Evolutionary conservation across 306 rosid genomes (phyloP), one percentile per base, ranked within the genome.

Genomic region (Fragaria vesca): DNA sequence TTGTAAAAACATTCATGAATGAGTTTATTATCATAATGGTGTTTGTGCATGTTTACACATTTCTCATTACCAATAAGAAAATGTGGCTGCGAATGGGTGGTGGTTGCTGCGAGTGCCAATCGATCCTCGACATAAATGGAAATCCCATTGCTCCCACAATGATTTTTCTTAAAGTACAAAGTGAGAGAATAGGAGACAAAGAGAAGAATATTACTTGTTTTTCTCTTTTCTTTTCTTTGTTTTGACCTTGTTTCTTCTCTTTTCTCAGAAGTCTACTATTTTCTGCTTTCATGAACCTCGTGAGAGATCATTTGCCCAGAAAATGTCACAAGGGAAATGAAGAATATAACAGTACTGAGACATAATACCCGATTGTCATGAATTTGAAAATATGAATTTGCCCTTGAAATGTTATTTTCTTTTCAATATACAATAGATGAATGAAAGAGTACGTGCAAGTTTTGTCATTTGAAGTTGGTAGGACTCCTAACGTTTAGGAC

Each of bases 31-130:
- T 61, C 68, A 83, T 76, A 46, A 80, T 84, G 57, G 75, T 77
- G 80, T 80, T 80, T 80, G 65, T 84, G 84, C 83, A 76, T 80
- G 84, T 80, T 73, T 76, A 71, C 74, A 70, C 26, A 55, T 70
- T 69, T 45, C 43, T 52, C 52, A 66, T 12, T 24, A 65, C 46
- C 78, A 75, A 16, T 69, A 18, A 51, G 78, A 70, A 70, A 45
- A 11, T 51, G 61, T 76, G 51, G 72, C 69, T 78, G 54, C 50
- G 30, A 45, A 58, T 75, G 80, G n/a, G 75, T 79, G 78, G 78
- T 72, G 74, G 76, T 40, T 36, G 4, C 66, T 32, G 20, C 47
- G 26, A 72, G 43, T 40, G 54, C 57, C 69, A 71, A 71, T 70
- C 20, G 40, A 70, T 77, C 79, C 13, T 77, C 54, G 69, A 42